Evolutionary conservation across 2,329 filamentous ascomycete genomes (phyloP), one percentile per base, ranked within the genome.

Genomic region (Botryosphaeria dothidea): DNA sequence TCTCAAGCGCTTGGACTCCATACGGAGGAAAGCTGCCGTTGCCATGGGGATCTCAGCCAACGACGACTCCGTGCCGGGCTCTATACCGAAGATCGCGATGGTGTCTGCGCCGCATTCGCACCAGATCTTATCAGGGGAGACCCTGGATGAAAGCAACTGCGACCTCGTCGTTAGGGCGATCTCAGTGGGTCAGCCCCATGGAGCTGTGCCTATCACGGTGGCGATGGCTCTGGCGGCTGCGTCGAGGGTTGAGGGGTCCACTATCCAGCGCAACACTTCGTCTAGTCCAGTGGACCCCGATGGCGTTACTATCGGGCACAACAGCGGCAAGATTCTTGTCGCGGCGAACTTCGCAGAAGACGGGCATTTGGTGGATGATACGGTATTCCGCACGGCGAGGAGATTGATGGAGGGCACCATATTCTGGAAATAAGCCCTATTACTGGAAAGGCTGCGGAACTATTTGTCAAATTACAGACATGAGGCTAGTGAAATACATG

Each of bases 61-160:
- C 0, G n/a, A n/a, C 15, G n/a, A 45, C 3, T n/a, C 41, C 4
- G 19, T 21, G n/a, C 41, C 41, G 15, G 41, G 41, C n/a, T 45
- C 41, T 3, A 19, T 45, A 3, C 41, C 23, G 77, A 81, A 57
- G 87, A 90, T 90, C 86, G 86, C 86, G 0, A 76, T 90, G 57
- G 79, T 49, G 23, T 25, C 15, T 27, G 25, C 11, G 5, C 5
- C 23, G 23, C 46, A 49, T n/a, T 2, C 23, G 23, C 46, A 49
- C 23, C 27, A 31, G 2, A 49, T 49, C 17, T 23, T 29, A 11
- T 17, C 46, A 17, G 23, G 46, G 3, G 81, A 4, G 69, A 71
- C 7, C 72, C 78, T 1, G 71, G 74, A 1, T 75, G 74, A 63
- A 63, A 17, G 68, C 1, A 34, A 65, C 8, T 71, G 72, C 34